Conservation (phyloP, 768 basidiomycete species). For the Panaeolus papilionaceus region DNA sequence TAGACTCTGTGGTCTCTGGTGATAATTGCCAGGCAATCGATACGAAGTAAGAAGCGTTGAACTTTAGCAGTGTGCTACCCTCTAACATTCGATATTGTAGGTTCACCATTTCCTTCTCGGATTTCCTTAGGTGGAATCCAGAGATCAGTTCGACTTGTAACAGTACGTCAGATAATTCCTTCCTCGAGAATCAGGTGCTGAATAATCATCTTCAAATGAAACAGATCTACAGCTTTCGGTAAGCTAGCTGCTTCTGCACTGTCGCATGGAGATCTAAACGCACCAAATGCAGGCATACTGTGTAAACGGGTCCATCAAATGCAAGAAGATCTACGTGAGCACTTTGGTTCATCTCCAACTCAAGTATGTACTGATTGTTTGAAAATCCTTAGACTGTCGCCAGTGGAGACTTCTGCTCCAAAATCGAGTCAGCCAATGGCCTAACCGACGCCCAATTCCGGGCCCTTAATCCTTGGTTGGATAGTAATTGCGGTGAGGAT, state of each 20-base stretch:
- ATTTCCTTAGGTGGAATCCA: constrained; percentile 8
- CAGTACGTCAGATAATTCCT: neutral
- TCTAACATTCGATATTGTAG: neutral
- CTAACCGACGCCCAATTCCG: constrained; percentile 25
- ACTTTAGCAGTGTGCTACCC: neutral
- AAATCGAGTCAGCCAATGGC: constrained; percentile 25
- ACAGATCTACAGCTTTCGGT: neutral
- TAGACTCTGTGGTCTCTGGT: neutral
- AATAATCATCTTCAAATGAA: neutral
- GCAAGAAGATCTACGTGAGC: neutral
- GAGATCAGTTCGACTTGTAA: constrained; percentile 5
- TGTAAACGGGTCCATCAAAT: neutral
- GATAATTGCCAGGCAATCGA: neutral
- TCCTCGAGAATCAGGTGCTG: neutral
- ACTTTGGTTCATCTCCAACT: neutral
- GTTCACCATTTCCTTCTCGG: neutral
- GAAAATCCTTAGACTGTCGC: constrained; percentile 29
- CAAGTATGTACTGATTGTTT: neutral
- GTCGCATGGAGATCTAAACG: neutral
- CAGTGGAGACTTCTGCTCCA: constrained; percentile 27
- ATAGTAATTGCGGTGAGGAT: constrained; percentile 20
- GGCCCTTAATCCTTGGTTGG: constrained; percentile 27
- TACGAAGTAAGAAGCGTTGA: neutral
- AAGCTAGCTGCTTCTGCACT: neutral
- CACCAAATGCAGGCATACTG: neutral